Evolutionary conservation across 306 rosid genomes (phyloP).

Genomic region (Benincasa hispida): DNA sequence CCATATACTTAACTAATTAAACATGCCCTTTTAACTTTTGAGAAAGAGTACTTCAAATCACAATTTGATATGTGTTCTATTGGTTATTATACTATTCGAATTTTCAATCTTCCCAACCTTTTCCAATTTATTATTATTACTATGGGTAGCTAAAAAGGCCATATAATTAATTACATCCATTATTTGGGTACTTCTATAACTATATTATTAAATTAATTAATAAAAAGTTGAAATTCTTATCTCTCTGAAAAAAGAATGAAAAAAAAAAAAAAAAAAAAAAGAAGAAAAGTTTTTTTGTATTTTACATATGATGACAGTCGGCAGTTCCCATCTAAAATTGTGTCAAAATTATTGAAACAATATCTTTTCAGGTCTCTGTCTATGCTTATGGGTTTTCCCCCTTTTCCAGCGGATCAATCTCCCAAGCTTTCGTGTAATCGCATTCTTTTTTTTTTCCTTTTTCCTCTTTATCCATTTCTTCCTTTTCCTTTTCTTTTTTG

Average conservation of each 20-base stretch:
- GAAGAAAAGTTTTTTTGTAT: too few species aligned
- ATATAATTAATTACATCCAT: background rate
- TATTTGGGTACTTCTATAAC: background rate
- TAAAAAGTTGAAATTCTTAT: background rate
- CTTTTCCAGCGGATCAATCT: slow-evolving; percentile 7
- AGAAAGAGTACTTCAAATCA: background rate
- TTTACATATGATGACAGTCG: background rate
- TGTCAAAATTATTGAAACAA: background rate
- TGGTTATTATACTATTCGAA: background rate
- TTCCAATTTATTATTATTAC: too few species aligned
- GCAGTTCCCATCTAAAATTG: background rate
- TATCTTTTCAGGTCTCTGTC: background rate
- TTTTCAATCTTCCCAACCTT: background rate
- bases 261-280: too few species aligned
- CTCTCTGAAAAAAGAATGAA: background rate
- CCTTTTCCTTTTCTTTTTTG: too few species aligned
- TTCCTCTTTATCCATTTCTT: background rate
- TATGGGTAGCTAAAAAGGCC: background rate
- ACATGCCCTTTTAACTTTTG: background rate
- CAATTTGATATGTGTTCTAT: background rate
- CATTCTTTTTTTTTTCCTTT: background rate
- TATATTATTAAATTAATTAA: background rate
- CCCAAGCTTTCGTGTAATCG: background rate
- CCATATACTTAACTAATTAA: too few species aligned
- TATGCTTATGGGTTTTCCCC: background rate